phyloP scores from a whole-genome alignment of 2,329 filamentous ascomycete genomes.

The Xylaria sp. region DNA sequence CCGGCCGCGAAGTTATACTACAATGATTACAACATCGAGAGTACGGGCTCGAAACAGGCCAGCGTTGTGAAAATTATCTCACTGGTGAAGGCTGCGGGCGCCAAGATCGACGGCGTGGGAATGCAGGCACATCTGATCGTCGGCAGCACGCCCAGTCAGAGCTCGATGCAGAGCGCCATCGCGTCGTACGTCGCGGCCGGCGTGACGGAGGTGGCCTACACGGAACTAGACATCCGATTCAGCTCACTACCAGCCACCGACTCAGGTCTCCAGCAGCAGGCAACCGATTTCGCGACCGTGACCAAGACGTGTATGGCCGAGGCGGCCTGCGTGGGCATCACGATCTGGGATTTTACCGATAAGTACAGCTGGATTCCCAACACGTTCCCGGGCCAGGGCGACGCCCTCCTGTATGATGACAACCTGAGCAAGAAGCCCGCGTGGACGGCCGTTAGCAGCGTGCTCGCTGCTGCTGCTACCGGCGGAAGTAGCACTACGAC shows the following conservation, averaged over 20 bases:
- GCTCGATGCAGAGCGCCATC: constrained; percentile 58
- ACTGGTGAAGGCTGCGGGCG: constrained; percentile 58
- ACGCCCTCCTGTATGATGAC: constrained; percentile 52
- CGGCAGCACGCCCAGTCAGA: constrained; percentile 59
- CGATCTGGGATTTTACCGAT: constrained; percentile 56
- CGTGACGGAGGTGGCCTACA: constrained; percentile 66
- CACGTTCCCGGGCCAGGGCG: constrained; percentile 52
- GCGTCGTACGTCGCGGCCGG: constrained; percentile 61
- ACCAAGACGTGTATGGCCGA: constrained; percentile 51
- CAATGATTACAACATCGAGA: constrained; percentile 71
- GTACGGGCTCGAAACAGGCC: constrained; percentile 58
- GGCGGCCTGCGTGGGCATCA: constrained; percentile 54
- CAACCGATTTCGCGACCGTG: constrained; percentile 56
- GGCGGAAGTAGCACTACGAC: constrained; percentile 25
- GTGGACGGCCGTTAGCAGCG: constrained; percentile 51
- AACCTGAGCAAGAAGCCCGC: constrained; percentile 53
- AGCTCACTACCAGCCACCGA: constrained; percentile 56
- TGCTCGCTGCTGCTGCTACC: constrained; percentile 50
- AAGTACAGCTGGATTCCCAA: constrained; percentile 55
- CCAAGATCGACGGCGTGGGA: constrained; percentile 71
- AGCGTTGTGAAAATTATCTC: constrained; percentile 57
- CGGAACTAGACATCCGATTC: constrained; percentile 69
- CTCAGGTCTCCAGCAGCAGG: constrained; percentile 57
- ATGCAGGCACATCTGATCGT: constrained; percentile 70
- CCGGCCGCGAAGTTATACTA: constrained; percentile 66